These are phyloP conservation scores for Mortierella claussenii DNA, from an alignment of 192 early-diverging fungal genomes.

Conservation along the genomic window DNA sequence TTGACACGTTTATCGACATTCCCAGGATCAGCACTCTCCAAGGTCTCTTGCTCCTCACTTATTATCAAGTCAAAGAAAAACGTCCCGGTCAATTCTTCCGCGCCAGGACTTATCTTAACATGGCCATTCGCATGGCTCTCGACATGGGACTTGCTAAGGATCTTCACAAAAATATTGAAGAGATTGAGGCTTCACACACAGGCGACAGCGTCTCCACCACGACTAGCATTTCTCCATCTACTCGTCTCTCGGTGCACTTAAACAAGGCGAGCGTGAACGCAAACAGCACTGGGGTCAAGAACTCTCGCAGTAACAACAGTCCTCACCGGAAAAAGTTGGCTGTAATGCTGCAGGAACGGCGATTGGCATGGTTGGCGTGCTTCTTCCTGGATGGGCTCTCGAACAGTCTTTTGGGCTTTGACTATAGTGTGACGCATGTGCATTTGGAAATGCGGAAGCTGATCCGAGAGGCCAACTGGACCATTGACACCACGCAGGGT, in stretches of 20 bases:
- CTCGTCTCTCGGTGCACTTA: neutral
- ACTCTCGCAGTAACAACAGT: neutral
- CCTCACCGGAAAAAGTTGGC: neutral
- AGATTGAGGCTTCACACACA: neutral
- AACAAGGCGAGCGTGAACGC: neutral
- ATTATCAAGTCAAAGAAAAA: conserved; percentile 59
- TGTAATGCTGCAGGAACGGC: conserved; percentile 26
- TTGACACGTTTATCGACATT: conserved; percentile 59
- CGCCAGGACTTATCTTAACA: conserved; percentile 58
- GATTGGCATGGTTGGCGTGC: conserved; percentile 29
- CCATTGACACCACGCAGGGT: conserved; percentile 15
- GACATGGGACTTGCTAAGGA: conserved; percentile 66
- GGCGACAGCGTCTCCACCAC: neutral
- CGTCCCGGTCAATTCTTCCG: conserved; percentile 56
- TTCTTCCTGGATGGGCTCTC: conserved; percentile 38
- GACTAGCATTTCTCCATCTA: neutral
- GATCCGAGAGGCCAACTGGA: conserved; percentile 21
- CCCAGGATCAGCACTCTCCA: conserved; percentile 66
- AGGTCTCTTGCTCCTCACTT: conserved; percentile 59
- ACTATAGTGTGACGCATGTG: conserved; percentile 3
- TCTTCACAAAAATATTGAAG: neutral
- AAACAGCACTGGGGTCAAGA: neutral
- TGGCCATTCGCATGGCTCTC: conserved; percentile 71
- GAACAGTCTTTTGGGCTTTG: conserved; percentile 12
- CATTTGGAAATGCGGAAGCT: conserved; percentile 25